These are phyloP conservation scores for Ceratobasidium sp. DNA, from an alignment of 1,284 basidiomycete species.

Conservation along the genomic window DNA sequence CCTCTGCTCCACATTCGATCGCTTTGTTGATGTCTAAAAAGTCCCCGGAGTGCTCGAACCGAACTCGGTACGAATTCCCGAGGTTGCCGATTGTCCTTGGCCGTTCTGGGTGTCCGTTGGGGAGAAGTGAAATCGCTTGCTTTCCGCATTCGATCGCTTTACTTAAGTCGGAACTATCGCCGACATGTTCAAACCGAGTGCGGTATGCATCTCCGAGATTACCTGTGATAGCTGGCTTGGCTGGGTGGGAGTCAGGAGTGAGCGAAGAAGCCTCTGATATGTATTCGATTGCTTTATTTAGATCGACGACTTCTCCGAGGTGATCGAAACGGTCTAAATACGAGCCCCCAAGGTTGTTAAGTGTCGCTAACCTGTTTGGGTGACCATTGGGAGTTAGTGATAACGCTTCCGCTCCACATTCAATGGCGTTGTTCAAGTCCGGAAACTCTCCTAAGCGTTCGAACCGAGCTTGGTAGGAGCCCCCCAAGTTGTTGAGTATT, in stretches of 20 bases:
- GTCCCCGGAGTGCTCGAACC: neutral
- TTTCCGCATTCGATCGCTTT: neutral
- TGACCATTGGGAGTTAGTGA: neutral
- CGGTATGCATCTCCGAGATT: neutral
- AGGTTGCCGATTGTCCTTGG: neutral
- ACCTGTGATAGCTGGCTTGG: neutral
- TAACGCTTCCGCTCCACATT: too few species aligned
- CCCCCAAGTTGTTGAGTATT: too few species aligned
- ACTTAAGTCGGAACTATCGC: neutral
- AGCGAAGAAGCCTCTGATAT: neutral
- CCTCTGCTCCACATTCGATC: neutral
- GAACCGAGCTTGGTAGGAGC: too few species aligned
- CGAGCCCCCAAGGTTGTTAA: slow-evolving; percentile 1
- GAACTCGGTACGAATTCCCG: neutral
- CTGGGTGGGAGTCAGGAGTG: neutral
- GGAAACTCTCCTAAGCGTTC: too few species aligned
- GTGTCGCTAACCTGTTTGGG: neutral
- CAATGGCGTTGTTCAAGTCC: too few species aligned
- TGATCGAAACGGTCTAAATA: neutral
- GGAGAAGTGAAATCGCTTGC: neutral
- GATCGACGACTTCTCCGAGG: neutral
- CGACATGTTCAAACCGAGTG: neutral
- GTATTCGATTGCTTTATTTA: neutral
- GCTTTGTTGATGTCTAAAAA: neutral
- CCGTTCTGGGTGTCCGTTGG: neutral